Conservation (phyloP, 2,329 filamentous ascomycete genomes). For the Byssoonygena ceratinophila region DNA sequence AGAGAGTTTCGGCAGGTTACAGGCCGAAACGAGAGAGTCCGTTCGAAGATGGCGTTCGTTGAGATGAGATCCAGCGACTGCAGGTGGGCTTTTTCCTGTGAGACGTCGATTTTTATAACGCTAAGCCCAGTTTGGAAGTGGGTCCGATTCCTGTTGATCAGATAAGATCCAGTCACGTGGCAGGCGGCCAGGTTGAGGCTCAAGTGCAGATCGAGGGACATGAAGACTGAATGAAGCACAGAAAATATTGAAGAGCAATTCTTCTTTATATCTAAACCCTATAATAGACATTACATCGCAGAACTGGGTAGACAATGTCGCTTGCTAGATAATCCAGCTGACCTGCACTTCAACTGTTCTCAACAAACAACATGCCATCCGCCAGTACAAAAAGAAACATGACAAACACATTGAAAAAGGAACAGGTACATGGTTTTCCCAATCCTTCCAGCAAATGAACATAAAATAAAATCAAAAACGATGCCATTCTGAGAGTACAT, state of each 20-base stretch:
- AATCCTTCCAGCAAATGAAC: slow-evolving; percentile 5
- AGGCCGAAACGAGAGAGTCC: neutral
- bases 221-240: neutral
- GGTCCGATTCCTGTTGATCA: neutral
- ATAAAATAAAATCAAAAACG: slow-evolving; percentile 4
- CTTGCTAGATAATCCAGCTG: slow-evolving; percentile 20
- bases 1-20: neutral
- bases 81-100: neutral
- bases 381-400: neutral
- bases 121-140: slow-evolving; percentile 2
- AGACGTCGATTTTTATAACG: neutral
- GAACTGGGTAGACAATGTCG: neutral
- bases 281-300: slow-evolving; percentile 1
- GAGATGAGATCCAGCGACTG: neutral
- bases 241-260: neutral
- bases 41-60: neutral
- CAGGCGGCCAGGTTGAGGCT: neutral
- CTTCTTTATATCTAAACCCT: slow-evolving; percentile 5
- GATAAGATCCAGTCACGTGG: slow-evolving; percentile 6
- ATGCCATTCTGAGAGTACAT: slow-evolving; percentile 15
- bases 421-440: slow-evolving; percentile 8
- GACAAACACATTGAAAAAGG: slow-evolving; percentile 1
- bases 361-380: slow-evolving; percentile 6
- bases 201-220: neutral
- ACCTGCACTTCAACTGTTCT: slow-evolving; percentile 35